Base-by-base conservation (phyloP, 169 alveolate species). In the Plasmodium cynomolgi region DNA sequence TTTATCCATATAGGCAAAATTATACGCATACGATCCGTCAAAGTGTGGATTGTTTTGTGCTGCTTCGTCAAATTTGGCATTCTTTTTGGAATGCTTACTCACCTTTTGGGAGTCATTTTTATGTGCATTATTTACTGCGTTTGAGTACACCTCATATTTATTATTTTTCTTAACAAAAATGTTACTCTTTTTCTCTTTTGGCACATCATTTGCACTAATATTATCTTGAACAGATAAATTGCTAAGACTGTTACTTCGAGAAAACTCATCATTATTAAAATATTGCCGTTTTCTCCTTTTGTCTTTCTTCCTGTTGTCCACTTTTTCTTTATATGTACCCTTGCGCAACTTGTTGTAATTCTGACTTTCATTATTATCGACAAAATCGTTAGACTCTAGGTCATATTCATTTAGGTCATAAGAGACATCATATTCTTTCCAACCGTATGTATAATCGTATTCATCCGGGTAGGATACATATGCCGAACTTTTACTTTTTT, bases 1-100 rank as follows among this genome's bases (percentile, higher is more conserved):
- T 29, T 56, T 86, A 77, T 75, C 81, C 44, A 86, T 34, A 23
- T 86, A 86, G 26, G 93, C 93, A 86, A 75, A 86, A 75, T 86
- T 86, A 86, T 86, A 86, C 26, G 93, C 93, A 75, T 86, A 86
- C n/a, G 84, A 54, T 77, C 93, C 93, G 81, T 68, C 77, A 29
- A 68, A 17, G 37, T 62, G 75, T 62, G 75, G 6, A 20, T 62
- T 62, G 2, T 62, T 62, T 20, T 62, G 37, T 20, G 17, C 15
- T 2, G 75, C 26, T 62, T 62, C 33, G 33, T 68, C 93, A 29
- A 75, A 33, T 74, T 47, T 58, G 20, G 37, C 31, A 44, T 85
- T 75, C 29, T 75, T 77, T 54, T 50, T 33, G 13, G 58, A 6
- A 13, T 56, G 54, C 13, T 71, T 72, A 37, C 50, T 44, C 37